A percentile compares a stretch with the other conserved stretches of the same genome.
Evolutionary conservation across 331 rosid species (phyloP).

Genomic region (Ulmus americana): DNA sequence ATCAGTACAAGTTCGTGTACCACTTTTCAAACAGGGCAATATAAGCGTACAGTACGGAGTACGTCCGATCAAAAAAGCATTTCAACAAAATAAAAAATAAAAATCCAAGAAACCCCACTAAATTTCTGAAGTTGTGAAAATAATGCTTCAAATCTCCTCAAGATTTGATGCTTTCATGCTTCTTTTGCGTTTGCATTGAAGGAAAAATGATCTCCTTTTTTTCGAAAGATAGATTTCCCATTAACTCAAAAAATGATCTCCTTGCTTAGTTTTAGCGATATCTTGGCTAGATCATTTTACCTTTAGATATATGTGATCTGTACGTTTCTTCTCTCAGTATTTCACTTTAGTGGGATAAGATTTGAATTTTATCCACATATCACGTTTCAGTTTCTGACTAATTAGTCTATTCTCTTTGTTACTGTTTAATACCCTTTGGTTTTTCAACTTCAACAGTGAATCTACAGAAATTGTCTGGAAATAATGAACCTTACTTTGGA

Average conservation of each 20-base stretch:
- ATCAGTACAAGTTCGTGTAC: neutral
- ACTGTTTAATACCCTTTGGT: neutral
- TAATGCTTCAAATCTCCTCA: neutral
- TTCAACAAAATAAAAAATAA: neutral
- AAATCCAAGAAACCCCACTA: neutral
- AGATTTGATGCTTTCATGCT: neutral
- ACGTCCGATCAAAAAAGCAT: neutral
- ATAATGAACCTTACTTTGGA: neutral
- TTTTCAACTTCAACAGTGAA: conserved; percentile 14
- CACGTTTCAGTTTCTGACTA: neutral
- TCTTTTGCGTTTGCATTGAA: neutral
- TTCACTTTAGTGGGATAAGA: neutral
- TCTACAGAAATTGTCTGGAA: neutral
- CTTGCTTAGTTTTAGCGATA: too few species aligned
- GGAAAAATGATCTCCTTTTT: neutral
- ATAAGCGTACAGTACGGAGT: neutral
- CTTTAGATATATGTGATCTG: neutral
- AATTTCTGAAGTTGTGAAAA: neutral
- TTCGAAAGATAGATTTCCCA: too few species aligned
- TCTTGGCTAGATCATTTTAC: too few species aligned
- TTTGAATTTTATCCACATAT: neutral
- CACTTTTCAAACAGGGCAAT: neutral
- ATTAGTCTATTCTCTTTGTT: neutral
- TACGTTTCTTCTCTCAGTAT: neutral
- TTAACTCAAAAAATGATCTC: neutral